A percentile compares a stretch with the other conserved stretches of the same genome.
Conservation (phyloP, 495 filamentous ascomycete genomes). For the Xylaria sp. region DNA sequence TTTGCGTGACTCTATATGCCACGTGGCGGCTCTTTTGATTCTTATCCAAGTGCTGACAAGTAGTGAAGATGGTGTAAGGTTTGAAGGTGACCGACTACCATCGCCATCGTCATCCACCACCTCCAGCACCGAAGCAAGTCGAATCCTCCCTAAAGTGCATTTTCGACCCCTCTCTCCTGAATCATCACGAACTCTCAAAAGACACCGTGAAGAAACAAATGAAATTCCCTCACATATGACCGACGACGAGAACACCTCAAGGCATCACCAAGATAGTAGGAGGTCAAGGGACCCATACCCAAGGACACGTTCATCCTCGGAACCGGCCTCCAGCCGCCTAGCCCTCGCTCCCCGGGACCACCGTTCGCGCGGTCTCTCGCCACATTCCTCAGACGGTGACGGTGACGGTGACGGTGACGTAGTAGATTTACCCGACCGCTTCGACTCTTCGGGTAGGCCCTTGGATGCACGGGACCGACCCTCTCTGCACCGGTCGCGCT, state of each 20-base stretch:
- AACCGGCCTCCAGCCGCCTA: constrained; percentile 44
- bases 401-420: constrained; percentile 42
- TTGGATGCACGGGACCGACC: constrained; percentile 34
- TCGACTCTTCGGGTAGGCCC: constrained; percentile 66
- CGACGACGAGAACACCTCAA: constrained; percentile 3
- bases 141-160: constrained; percentile 42
- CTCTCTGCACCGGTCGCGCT: constrained; percentile 10
- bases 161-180: constrained; percentile 54
- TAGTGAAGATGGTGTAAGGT: constrained; percentile 49
- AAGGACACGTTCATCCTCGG: constrained; percentile 43
- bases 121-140: constrained; percentile 21
- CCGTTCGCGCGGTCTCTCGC: constrained; percentile 24
- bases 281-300: constrained; percentile 22
- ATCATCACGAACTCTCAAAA: constrained; percentile 47
- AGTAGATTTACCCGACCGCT: constrained; percentile 67
- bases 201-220: constrained; percentile 40
- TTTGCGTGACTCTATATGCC: constrained; percentile 1
- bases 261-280: neutral
- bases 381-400: constrained; percentile 34
- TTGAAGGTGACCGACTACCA: constrained; percentile 19
- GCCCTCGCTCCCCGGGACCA: constrained; percentile 30
- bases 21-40: neutral
- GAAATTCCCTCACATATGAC: constrained; percentile 21
- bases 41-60: neutral
- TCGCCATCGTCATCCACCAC: constrained; percentile 7